Percentiles rank a stretch among this genome's conserved stretches.
phyloP scores from a whole-genome alignment of 108 stramenopile genomes.

The Nitzschia palea region DNA sequence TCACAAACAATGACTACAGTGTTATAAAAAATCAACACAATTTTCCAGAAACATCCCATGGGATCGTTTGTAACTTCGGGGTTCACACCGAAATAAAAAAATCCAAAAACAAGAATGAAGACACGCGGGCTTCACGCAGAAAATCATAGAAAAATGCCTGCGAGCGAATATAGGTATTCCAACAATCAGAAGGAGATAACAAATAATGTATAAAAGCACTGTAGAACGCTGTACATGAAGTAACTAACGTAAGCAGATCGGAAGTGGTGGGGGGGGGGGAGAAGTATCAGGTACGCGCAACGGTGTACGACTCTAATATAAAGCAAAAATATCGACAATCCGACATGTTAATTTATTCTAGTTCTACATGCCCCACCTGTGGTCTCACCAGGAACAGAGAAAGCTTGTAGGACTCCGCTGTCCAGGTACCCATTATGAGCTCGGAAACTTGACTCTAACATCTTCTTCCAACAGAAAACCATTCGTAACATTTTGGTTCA shows the following conservation, averaged over 20 bases:
- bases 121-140: background rate
- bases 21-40: background rate
- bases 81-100: background rate
- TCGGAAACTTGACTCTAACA: slow-evolving; percentile 84
- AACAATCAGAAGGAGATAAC: background rate
- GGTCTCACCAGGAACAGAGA: slow-evolving; percentile 12
- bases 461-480: slow-evolving; percentile 86
- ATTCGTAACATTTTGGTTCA: slow-evolving; percentile 81
- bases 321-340: background rate
- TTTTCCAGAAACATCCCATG: background rate
- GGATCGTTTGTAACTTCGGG: background rate
- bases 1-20: background rate
- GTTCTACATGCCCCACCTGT: slow-evolving; percentile 13
- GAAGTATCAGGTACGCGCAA: no score
- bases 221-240: background rate
- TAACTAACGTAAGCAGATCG: no score
- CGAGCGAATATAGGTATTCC: background rate
- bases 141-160: background rate
- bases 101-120: background rate
- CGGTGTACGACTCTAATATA: no score
- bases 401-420: slow-evolving; percentile 8
- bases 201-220: background rate
- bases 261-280: no score
- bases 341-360: slow-evolving; percentile 13
- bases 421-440: slow-evolving; percentile 36